Percentiles rank a stretch among this genome's conserved stretches.
Conservation (phyloP, 768 basidiomycete genomes). For the Macrolepiota albuminosa region DNA sequence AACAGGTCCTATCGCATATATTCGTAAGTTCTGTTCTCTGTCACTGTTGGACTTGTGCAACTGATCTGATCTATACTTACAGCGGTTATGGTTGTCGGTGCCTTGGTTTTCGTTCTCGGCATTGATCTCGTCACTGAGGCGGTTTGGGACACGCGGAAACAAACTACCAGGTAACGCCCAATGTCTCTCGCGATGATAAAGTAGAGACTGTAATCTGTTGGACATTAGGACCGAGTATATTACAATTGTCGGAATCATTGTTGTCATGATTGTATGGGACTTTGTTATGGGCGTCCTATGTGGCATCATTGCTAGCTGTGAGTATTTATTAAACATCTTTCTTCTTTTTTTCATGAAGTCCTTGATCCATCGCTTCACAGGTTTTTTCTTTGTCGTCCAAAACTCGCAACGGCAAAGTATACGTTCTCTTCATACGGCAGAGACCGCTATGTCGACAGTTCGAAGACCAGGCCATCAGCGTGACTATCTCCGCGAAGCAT, state of each 20-base stretch:
- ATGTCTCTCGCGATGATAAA: not conserved
- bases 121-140: constrained; percentile 94
- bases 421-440: constrained; percentile 77
- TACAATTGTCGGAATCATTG: constrained; percentile 81
- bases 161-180: constrained; percentile 58
- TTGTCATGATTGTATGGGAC: constrained; percentile 92
- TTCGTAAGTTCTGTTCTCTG: constrained; percentile 54
- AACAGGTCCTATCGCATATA: constrained; percentile 84
- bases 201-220: not conserved
- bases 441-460: constrained; percentile 84
- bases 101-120: constrained; percentile 91
- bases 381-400: constrained; percentile 93
- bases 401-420: constrained; percentile 85
- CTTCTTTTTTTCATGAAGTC: not conserved
- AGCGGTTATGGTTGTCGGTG: constrained; percentile 91
- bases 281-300: constrained; percentile 92
- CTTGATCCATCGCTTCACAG: constrained; percentile 17
- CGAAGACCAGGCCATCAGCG: constrained; percentile 84
- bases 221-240: constrained; percentile 63
- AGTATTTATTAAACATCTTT: constrained; percentile 20
- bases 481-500: constrained; percentile 85
- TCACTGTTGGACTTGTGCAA: not conserved
- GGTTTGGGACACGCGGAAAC: constrained; percentile 90
- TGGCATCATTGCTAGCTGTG: constrained; percentile 89
- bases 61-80: not conserved